A percentile compares a stretch with the other conserved stretches of the same genome.
Evolutionary conservation across 2,329 filamentous ascomycete genomes (phyloP).

Genomic region (Fusarium acutatum): DNA sequence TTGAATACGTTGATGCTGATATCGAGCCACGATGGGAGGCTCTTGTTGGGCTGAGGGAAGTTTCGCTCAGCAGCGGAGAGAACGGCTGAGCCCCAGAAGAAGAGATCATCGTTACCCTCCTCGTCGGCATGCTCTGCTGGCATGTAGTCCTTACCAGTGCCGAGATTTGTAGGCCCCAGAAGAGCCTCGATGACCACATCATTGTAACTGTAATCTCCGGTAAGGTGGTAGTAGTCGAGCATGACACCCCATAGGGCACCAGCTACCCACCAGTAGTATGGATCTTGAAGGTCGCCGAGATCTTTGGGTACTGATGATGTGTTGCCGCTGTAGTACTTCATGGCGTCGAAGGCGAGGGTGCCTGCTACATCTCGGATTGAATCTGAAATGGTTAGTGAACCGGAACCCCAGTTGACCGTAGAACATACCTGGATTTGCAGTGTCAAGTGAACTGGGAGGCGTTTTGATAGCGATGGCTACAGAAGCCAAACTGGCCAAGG

Average conservation of each 20-base stretch:
- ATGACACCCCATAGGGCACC: conserved; percentile 73
- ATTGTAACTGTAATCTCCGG: conserved; percentile 70
- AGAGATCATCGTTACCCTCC: conserved; percentile 79
- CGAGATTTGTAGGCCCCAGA: conserved; percentile 62
- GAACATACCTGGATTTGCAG: conserved; percentile 27
- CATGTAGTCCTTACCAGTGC: conserved; percentile 68
- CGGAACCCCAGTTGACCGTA: neutral
- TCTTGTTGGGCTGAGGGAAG: conserved; percentile 67
- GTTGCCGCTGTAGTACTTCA: conserved; percentile 73
- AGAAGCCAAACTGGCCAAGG: conserved; percentile 24
- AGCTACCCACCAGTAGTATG: conserved; percentile 75
- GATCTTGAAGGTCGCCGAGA: conserved; percentile 69
- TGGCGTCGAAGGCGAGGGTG: conserved; percentile 67
- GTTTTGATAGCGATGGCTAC: conserved; percentile 26
- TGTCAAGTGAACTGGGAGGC: conserved; percentile 31
- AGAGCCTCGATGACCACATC: conserved; percentile 66
- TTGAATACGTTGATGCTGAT: conserved; percentile 78
- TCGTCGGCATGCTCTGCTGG: conserved; percentile 62
- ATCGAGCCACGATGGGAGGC: conserved; percentile 70
- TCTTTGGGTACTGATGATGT: conserved; percentile 60
- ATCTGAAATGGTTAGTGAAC: conserved; percentile 49
- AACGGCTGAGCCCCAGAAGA: conserved; percentile 75
- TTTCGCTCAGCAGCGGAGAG: conserved; percentile 75
- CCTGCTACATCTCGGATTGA: conserved; percentile 70
- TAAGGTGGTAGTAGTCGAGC: conserved; percentile 75